Evolutionary conservation across 305 asterid genomes (phyloP).

Genomic region (Fraxinus angustifolia): DNA sequence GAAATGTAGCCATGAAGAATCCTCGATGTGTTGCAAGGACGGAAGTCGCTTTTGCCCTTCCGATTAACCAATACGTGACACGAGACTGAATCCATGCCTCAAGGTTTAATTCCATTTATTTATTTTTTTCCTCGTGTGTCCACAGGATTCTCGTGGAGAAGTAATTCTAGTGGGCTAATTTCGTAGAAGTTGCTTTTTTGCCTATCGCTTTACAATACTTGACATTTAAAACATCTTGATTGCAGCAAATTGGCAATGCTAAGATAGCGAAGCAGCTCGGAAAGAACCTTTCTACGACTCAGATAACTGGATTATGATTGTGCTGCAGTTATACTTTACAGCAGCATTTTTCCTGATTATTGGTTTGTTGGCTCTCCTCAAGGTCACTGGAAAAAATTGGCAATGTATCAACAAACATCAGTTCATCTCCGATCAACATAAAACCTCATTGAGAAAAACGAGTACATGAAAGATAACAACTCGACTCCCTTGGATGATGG

Average conservation of each 20-base stretch:
- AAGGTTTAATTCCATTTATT: slow-evolving; percentile 34
- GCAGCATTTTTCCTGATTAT: background rate
- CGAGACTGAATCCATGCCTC: no score
- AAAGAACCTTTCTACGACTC: slow-evolving; percentile 21
- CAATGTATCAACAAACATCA: background rate
- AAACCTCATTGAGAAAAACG: background rate
- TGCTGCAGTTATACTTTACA: background rate
- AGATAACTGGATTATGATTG: background rate
- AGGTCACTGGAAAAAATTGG: background rate
- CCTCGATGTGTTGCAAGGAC: slow-evolving; percentile 72
- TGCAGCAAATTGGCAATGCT: slow-evolving; percentile 47
- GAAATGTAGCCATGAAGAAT: slow-evolving; percentile 65
- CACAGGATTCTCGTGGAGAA: background rate
- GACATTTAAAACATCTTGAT: background rate
- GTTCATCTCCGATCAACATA: background rate
- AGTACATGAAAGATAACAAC: background rate
- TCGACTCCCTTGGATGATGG: no score
- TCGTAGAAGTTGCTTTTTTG: no score
- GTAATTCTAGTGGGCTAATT: background rate
- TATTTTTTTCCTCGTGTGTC: background rate
- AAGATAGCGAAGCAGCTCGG: slow-evolving; percentile 34
- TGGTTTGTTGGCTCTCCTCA: background rate
- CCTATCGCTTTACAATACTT: background rate
- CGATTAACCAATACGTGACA: slow-evolving; percentile 62
- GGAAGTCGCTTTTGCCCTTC: slow-evolving; percentile 60